Conservation (phyloP, 306 rosid genomes). For the Cicer cuneatum region DNA sequence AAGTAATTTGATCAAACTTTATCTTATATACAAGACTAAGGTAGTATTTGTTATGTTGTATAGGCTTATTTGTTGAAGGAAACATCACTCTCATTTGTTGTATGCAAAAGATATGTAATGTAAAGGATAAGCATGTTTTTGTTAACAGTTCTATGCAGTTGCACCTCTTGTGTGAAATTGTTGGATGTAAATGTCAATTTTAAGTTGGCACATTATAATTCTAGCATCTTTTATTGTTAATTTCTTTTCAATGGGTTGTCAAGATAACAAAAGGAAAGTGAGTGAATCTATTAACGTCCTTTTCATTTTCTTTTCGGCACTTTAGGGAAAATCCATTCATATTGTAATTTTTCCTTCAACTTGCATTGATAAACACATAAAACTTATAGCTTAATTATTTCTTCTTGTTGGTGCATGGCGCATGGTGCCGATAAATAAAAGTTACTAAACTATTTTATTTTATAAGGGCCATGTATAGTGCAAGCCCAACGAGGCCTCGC, state of each 20-base stretch:
- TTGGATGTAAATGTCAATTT: conserved; percentile 43
- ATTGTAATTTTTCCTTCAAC: conserved; percentile 32
- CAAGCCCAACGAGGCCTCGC: too few relatives aligned
- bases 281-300: conserved; percentile 26
- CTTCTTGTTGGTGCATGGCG: conserved; percentile 2
- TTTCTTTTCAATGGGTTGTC: conserved; percentile 25
- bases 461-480: too few relatives aligned
- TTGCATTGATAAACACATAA: background rate
- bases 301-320: conserved; percentile 26
- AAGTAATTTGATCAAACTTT: too few relatives aligned
- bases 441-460: background rate
- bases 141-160: conserved; percentile 43
- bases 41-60: conserved; percentile 23
- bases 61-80: conserved; percentile 13
- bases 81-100: conserved; percentile 33
- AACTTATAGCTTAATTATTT: background rate
- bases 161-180: conserved; percentile 26
- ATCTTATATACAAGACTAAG: too few relatives aligned
- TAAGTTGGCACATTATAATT: conserved; percentile 44
- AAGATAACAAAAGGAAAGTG: conserved; percentile 31
- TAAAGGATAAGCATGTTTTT: conserved; percentile 35
- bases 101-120: conserved; percentile 25
- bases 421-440: background rate
- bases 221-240: conserved; percentile 34
- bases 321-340: conserved; percentile 27